phyloP scores from a whole-genome alignment of 2,329 filamentous ascomycete species.

The Lasiodiplodia gonubiensis region DNA sequence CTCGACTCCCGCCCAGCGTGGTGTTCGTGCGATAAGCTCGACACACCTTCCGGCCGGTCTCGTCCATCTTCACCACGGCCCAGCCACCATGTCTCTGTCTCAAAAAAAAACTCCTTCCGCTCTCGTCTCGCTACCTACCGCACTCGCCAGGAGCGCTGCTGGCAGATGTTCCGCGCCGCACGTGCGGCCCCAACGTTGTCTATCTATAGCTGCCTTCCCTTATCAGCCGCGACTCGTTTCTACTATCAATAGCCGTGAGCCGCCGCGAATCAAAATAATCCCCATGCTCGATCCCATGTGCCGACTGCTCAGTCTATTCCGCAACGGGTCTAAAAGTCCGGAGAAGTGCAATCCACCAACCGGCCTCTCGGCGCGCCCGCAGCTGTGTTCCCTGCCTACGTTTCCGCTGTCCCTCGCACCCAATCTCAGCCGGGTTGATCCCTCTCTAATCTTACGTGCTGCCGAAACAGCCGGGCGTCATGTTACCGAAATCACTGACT shows the following conservation, averaged over 20 bases:
- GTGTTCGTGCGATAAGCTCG: constrained; percentile 13
- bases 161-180: background rate
- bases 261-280: constrained; percentile 6
- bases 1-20: constrained; percentile 1
- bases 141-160: background rate
- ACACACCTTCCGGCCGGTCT: background rate
- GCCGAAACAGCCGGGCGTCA: constrained; percentile 8
- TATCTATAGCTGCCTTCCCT: constrained; percentile 17
- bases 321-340: constrained; percentile 15
- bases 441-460: background rate
- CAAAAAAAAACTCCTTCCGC: no score
- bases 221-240: constrained; percentile 7
- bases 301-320: constrained; percentile 6
- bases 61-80: background rate
- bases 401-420: background rate
- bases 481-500: background rate
- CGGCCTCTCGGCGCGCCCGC: constrained; percentile 8
- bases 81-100: background rate
- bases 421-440: background rate
- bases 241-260: constrained; percentile 22
- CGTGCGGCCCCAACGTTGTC: constrained; percentile 5
- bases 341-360: constrained; percentile 11
- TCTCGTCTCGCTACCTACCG: background rate
- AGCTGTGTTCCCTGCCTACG: background rate
- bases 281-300: background rate